These are phyloP conservation scores for Aspergillus alliaceus DNA, from an alignment of 2,329 filamentous ascomycete genomes.

Conservation along the genomic window DNA sequence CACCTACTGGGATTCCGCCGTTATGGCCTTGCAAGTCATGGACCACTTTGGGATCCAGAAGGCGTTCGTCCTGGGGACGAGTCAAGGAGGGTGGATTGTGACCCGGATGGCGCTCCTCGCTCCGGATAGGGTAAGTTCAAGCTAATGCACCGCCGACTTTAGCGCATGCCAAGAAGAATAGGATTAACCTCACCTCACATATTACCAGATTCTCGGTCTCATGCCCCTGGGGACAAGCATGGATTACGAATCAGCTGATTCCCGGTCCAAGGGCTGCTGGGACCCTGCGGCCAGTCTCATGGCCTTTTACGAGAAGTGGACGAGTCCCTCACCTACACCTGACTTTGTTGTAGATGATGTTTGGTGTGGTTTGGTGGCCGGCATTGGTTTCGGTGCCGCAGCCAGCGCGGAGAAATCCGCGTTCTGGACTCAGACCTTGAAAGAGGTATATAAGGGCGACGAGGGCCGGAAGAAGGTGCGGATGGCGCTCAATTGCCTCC, in stretches of 20 bases:
- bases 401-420: conserved; percentile 36
- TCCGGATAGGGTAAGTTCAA: conserved; percentile 43
- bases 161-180: neutral
- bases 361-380: conserved; percentile 48
- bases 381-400: conserved; percentile 49
- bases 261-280: conserved; percentile 51
- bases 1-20: conserved; percentile 57
- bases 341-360: conserved; percentile 44
- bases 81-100: conserved; percentile 56
- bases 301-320: conserved; percentile 42
- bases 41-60: conserved; percentile 47
- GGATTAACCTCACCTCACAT: neutral
- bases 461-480: conserved; percentile 48
- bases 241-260: conserved; percentile 49
- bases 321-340: conserved; percentile 37
- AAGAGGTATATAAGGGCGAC: conserved; percentile 50
- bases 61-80: conserved; percentile 52
- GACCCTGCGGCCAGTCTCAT: conserved; percentile 38
- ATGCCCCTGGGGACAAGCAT: conserved; percentile 55
- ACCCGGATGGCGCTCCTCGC: conserved; percentile 54
- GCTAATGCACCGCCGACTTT: neutral
- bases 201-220: conserved; percentile 48
- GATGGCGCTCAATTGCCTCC: conserved; percentile 52
- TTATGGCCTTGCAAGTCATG: conserved; percentile 57
- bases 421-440: conserved; percentile 48